Evolutionary conservation across 495 filamentous ascomycete species (phyloP).

Genomic region (Penicillium antarcticum): DNA sequence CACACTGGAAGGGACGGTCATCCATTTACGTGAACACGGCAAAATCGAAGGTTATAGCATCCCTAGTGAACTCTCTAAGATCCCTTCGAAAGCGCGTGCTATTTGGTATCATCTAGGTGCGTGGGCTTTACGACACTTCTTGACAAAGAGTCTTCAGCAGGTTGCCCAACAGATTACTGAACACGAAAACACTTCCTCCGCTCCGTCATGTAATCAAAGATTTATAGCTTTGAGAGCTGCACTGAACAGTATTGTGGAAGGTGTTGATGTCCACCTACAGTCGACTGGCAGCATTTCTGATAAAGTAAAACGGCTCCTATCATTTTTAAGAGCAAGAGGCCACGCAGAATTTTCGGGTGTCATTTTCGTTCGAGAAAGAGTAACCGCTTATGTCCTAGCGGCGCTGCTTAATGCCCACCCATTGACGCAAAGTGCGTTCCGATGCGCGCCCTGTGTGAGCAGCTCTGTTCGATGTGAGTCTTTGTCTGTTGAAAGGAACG

Average conservation of each 20-base stretch:
- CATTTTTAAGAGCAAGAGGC: background rate
- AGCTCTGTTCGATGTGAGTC: background rate
- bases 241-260: background rate
- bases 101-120: constrained; percentile 4
- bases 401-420: background rate
- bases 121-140: background rate
- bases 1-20: background rate
- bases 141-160: background rate
- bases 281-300: background rate
- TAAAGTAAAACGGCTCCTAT: background rate
- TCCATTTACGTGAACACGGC: background rate
- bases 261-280: background rate
- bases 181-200: background rate
- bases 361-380: constrained; percentile 4
- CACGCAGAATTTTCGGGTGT: background rate
- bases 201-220: background rate
- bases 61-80: background rate
- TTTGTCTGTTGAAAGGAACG: background rate
- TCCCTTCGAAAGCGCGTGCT: constrained; percentile 8
- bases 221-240: background rate
- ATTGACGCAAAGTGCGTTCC: background rate
- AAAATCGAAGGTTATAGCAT: background rate
- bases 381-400: background rate
- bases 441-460: too few species aligned
- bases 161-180: too few species aligned